Base-by-base conservation (phyloP, 805 yeast species). In the Yarrowia bubula region DNA sequence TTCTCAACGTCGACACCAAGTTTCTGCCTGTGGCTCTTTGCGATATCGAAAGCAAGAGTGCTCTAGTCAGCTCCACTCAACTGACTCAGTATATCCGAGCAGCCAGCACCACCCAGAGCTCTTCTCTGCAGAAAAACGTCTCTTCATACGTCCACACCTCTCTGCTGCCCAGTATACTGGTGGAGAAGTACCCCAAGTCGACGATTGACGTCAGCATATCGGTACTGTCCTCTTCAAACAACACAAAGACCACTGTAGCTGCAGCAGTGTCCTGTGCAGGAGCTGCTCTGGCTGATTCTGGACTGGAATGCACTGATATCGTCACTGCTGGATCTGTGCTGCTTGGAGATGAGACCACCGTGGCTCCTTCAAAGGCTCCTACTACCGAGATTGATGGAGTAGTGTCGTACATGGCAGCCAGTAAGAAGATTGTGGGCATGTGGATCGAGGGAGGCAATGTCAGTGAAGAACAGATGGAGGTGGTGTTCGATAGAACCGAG, bases 181-280 rank as follows among this genome's bases (percentile, higher is more conserved):
- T 90, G 38, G 83, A 83, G 13, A 86, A 86, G 67, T 95, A 95
- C 74, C 98, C 98, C 4, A 93, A 93, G 75, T 89, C 97, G 2
- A 86, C 92, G 17, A 90, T 93, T 66, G 95, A 88, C 71, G 82
- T 93, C 14, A 87, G 86, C 68, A 78, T 95, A 6, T 84, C 87
- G 43, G 78, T 93, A 8, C 80, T 92, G 33, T 79, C 87, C 8
- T 69, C 75, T 43, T 73, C 82, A 43, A 75, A 77, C 37, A 73
- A 69, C 31, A 38, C 65, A 15, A 68, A 69, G 48, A 66, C 73
- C 11, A 75, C 81, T 63, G 73, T 79, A 22, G 79, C 82, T 28
- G 83, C 86, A 77, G 77, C 86, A 2, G 79, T 84, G n/a, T 86
- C 86, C 68, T 81, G 86, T 42, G 81, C 89, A 0, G 84, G 89